phyloP scores from a whole-genome alignment of 345 rosid genomes.

The Stellera chamaejasme region DNA sequence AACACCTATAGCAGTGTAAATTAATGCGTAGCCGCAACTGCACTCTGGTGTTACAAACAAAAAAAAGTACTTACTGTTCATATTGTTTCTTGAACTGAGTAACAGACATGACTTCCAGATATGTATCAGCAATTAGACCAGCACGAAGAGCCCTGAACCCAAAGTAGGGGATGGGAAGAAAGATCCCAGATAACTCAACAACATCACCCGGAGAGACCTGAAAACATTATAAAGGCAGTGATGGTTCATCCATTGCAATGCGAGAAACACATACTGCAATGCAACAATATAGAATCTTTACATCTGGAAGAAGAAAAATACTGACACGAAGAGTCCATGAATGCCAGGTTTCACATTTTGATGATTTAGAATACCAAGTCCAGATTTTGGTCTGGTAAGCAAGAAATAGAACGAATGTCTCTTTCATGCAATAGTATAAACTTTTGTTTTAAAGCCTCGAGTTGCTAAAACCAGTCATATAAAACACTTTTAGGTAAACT shows the following conservation, averaged over 20 bases:
- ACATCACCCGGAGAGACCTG: slow-evolving; percentile 97
- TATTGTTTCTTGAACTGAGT: slow-evolving; percentile 93
- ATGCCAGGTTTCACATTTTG: too few relatives aligned
- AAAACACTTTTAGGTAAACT: neutral
- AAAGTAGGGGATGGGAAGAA: slow-evolving; percentile 91
- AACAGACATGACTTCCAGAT: slow-evolving; percentile 85
- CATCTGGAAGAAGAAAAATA: too few relatives aligned
- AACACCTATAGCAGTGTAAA: slow-evolving; percentile 3
- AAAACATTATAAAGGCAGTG: slow-evolving; percentile 3
- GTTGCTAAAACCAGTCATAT: neutral
- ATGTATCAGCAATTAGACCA: slow-evolving; percentile 97
- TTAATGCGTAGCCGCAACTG: neutral
- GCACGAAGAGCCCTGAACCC: slow-evolving; percentile 97
- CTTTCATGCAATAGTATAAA: too few relatives aligned
- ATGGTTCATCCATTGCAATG: too few relatives aligned
- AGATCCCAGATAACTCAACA: slow-evolving; percentile 94
- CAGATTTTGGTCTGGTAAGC: too few relatives aligned
- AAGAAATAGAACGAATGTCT: too few relatives aligned
- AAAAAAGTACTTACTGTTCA: slow-evolving; percentile 64
- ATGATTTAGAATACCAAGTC: too few relatives aligned
- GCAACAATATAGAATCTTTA: too few relatives aligned
- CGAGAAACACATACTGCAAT: too few relatives aligned
- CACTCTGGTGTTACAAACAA: slow-evolving; percentile 1
- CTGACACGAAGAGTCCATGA: too few relatives aligned
- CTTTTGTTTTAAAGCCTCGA: too few relatives aligned